These are phyloP conservation scores for Saksenaea vasiformis DNA, from an alignment of 371 early-diverging fungal species.

Conservation along the genomic window DNA sequence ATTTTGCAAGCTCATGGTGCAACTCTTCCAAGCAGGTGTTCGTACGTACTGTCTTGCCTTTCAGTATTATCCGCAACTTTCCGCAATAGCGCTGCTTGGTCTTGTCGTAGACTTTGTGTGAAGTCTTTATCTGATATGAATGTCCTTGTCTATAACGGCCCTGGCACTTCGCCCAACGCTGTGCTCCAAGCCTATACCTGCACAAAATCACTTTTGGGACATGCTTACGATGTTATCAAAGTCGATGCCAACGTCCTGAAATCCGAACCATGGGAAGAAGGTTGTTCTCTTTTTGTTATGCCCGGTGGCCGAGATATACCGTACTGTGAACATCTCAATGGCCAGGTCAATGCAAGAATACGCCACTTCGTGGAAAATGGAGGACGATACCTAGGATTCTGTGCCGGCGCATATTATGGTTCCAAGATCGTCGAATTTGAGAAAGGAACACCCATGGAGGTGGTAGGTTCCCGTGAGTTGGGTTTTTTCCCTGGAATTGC, in stretches of 20 bases:
- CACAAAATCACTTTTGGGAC: conserved; percentile 70
- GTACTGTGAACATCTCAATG: conserved; percentile 70
- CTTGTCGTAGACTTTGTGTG: background rate
- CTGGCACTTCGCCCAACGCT: conserved; percentile 72
- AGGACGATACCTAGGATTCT: conserved; percentile 90
- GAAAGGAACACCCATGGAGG: conserved; percentile 60
- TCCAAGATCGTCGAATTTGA: conserved; percentile 77
- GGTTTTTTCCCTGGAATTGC: conserved; percentile 74
- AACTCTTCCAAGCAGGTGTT: too few relatives aligned
- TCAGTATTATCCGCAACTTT: background rate
- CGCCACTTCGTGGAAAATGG: conserved; percentile 72
- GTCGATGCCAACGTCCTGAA: conserved; percentile 73
- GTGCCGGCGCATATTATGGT: conserved; percentile 93
- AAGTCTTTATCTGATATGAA: conserved; percentile 56
- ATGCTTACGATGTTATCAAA: conserved; percentile 81
- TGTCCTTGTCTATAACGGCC: conserved; percentile 82
- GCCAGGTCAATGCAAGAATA: conserved; percentile 63
- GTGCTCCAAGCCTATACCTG: conserved; percentile 66
- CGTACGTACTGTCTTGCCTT: too few relatives aligned
- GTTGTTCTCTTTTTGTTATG: conserved; percentile 81
- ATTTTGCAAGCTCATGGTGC: too few relatives aligned
- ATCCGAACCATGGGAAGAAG: conserved; percentile 85
- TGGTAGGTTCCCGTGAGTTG: conserved; percentile 75
- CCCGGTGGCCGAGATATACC: conserved; percentile 92
- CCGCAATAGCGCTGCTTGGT: background rate